These are phyloP conservation scores for Dryas drummondii DNA, from an alignment of 306 rosid species.

Conservation along the genomic window DNA sequence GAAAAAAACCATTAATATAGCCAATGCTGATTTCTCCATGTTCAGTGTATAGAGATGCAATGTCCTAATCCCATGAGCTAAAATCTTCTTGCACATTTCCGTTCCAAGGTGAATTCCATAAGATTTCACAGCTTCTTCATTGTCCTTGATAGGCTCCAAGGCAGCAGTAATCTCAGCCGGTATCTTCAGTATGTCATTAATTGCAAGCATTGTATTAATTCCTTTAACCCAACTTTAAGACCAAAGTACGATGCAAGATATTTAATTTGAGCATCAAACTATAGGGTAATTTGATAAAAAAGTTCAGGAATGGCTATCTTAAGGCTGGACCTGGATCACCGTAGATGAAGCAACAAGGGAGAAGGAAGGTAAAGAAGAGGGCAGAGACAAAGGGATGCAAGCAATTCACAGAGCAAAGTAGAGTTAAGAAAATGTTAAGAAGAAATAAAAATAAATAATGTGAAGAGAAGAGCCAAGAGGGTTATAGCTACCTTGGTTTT, in stretches of 20 bases:
- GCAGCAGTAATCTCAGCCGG: constrained; percentile 79
- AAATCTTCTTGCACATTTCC: constrained; percentile 93
- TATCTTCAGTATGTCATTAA: constrained; percentile 48
- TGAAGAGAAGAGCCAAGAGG: not conserved
- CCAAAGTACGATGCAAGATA: too few species aligned
- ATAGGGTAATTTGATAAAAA: too few species aligned
- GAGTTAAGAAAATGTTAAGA: not conserved
- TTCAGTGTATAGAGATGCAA: constrained; percentile 87
- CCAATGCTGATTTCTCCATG: constrained; percentile 93
- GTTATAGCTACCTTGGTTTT: constrained; percentile 68
- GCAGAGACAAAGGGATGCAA: too few species aligned
- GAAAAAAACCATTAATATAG: constrained; percentile 58
- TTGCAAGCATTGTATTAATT: constrained; percentile 24
- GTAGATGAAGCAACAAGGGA: too few species aligned
- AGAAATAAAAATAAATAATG: not conserved
- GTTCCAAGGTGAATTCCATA: constrained; percentile 94
- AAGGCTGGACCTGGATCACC: too few species aligned
- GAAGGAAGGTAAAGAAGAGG: too few species aligned
- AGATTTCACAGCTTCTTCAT: constrained; percentile 93
- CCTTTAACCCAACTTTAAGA: too few species aligned
- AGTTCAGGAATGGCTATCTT: too few species aligned
- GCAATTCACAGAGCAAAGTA: too few species aligned
- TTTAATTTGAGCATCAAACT: too few species aligned
- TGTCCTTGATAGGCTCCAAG: constrained; percentile 92
- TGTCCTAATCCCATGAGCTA: constrained; percentile 87